A percentile compares a stretch with the other conserved stretches of the same genome.
Conservation (phyloP, 352 stramenopile genomes). For the Detonula confervacea region DNA sequence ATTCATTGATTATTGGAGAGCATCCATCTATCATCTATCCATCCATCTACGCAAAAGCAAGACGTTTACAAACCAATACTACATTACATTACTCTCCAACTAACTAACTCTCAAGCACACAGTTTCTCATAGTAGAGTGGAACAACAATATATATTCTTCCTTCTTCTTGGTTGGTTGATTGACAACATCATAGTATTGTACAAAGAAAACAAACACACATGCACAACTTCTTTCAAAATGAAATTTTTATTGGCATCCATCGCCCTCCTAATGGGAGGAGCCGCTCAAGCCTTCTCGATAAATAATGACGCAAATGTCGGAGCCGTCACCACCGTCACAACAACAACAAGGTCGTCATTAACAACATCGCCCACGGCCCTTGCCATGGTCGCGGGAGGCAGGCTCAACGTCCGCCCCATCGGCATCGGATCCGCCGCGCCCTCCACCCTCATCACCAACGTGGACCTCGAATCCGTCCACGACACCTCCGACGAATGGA, state of each 20-base stretch:
- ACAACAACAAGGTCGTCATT: background rate
- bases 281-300: background rate
- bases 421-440: constrained; percentile 79
- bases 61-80: no score
- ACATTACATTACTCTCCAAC: no score
- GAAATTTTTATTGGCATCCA: constrained; percentile 27
- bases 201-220: no score
- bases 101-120: no score
- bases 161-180: no score
- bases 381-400: constrained; percentile 46
- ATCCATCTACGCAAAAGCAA: no score
- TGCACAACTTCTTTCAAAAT: no score
- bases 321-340: constrained; percentile 3
- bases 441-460: constrained; percentile 83
- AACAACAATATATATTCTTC: no score
- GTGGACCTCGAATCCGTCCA: constrained; percentile 85
- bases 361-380: constrained; percentile 6
- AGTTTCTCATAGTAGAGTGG: no score
- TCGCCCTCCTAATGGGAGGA: constrained; percentile 3
- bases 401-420: constrained; percentile 72
- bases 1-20: no score
- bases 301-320: background rate
- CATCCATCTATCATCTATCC: no score
- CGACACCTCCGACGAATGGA: constrained; percentile 90
- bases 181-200: no score